Percentiles rank a stretch among this genome's conserved stretches.
These are phyloP conservation scores for Helichrysum umbraculigerum DNA, from an alignment of 129 eudicot genomes.

Conservation along the genomic window DNA sequence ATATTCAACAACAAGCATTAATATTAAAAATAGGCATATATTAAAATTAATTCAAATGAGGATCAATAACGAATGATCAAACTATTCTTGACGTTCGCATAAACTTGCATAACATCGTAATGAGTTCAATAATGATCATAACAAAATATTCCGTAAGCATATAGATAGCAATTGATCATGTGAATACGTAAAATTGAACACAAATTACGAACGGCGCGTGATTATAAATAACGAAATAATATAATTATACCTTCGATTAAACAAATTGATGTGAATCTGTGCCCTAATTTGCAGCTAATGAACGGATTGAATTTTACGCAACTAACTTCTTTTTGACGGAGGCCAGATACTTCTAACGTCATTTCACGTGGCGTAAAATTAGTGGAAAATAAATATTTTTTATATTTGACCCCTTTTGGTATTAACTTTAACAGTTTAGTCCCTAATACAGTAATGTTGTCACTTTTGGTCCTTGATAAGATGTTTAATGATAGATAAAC, in stretches of 20 bases:
- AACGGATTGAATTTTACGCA: background rate
- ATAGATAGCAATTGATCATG: slow-evolving; percentile 1
- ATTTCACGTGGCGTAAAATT: background rate
- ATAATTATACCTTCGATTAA: background rate
- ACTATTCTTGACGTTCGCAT: too few species aligned
- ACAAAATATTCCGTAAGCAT: too few species aligned
- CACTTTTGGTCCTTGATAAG: background rate
- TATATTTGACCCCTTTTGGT: background rate
- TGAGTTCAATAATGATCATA: too few species aligned
- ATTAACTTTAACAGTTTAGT: background rate
- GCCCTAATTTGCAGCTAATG: background rate
- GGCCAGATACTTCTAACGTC: background rate
- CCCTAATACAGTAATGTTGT: background rate
- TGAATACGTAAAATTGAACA: background rate
- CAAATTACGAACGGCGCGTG: background rate
- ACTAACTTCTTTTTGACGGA: background rate
- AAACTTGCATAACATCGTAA: too few species aligned
- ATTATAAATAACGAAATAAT: background rate
- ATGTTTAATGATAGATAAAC: background rate
- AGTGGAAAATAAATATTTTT: background rate
- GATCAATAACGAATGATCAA: too few species aligned
- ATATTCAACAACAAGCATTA: too few species aligned
- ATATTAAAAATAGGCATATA: too few species aligned
- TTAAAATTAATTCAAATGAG: too few species aligned
- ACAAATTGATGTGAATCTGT: background rate